Evolutionary conservation across 148 eudicot species (phyloP).

Genomic region (Simmondsia chinensis): DNA sequence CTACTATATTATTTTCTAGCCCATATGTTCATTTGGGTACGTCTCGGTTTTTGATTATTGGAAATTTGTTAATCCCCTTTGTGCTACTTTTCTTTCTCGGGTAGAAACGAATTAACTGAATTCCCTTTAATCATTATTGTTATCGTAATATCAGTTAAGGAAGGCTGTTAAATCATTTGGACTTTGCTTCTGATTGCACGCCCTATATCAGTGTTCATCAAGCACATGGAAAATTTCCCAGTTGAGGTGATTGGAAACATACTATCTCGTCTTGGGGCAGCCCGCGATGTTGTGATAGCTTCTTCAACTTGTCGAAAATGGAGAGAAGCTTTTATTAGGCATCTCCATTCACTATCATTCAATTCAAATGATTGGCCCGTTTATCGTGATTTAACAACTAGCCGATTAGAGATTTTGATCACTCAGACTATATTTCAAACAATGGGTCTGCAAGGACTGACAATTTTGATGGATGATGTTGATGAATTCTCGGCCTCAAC

Average conservation of each 20-base stretch:
- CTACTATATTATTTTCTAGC: no score
- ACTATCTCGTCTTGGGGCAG: constrained; percentile 64
- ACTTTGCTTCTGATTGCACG: no score
- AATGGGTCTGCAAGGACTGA: constrained; percentile 50
- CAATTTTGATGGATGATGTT: constrained; percentile 70
- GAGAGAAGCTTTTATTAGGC: constrained; percentile 67
- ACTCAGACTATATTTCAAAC: constrained; percentile 83
- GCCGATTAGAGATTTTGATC: constrained; percentile 61
- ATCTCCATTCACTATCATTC: constrained; percentile 68
- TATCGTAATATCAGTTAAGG: no score
- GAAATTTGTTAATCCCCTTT: no score
- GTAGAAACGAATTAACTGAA: no score
- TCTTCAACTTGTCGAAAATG: constrained; percentile 76
- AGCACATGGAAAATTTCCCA: constrained; percentile 62
- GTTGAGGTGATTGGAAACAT: constrained; percentile 96
- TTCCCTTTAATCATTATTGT: no score
- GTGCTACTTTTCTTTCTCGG: no score
- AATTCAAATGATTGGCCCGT: constrained; percentile 64
- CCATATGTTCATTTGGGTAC: no score
- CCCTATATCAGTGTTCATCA: neutral
- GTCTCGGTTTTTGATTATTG: no score
- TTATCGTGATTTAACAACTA: constrained; percentile 42
- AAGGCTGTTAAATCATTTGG: no score
- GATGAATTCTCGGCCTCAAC: constrained; percentile 89
- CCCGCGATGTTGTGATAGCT: constrained; percentile 74